Evolutionary conservation across 2,329 filamentous ascomycete species (phyloP).

Genomic region (Fusarium sp.): DNA sequence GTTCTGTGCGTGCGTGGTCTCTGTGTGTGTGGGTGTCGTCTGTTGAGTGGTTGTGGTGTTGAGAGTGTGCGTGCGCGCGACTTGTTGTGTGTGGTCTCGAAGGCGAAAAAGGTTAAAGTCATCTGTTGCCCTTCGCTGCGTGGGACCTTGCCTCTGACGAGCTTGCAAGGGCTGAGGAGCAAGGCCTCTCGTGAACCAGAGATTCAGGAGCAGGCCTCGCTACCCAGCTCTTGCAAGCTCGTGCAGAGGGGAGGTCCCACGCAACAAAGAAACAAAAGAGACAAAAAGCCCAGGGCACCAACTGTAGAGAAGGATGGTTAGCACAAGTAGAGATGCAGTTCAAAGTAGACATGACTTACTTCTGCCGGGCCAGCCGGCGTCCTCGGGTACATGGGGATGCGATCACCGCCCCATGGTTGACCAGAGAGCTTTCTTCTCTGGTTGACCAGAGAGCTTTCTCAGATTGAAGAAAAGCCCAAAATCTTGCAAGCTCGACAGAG

Average conservation of each 20-base stretch:
- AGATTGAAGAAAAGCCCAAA: not conserved
- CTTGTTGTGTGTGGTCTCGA: not conserved
- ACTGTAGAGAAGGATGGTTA: not conserved
- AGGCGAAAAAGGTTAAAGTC: not conserved
- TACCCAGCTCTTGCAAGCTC: constrained; percentile 15
- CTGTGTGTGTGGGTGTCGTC: not conserved
- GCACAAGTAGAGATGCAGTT: not conserved
- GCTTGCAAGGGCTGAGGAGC: constrained; percentile 21
- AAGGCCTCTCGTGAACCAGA: constrained; percentile 18
- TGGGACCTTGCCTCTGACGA: not conserved
- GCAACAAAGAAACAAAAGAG: not conserved
- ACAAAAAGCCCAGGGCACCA: not conserved
- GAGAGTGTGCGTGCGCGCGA: not conserved
- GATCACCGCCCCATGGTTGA: no score
- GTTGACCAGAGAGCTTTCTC: not conserved
- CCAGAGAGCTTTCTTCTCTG: no score
- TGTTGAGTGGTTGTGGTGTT: not conserved
- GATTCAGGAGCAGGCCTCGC: constrained; percentile 8
- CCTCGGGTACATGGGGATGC: no score
- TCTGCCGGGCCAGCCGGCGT: no score
- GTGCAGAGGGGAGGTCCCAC: not conserved
- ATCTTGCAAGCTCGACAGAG: not conserved
- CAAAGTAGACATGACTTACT: not conserved
- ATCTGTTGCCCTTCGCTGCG: not conserved
- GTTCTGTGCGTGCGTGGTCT: not conserved